Percentiles rank a stretch among this genome's conserved stretches.
phyloP scores from a whole-genome alignment of 352 stramenopile genomes.

The Phytophthora hybrid region DNA sequence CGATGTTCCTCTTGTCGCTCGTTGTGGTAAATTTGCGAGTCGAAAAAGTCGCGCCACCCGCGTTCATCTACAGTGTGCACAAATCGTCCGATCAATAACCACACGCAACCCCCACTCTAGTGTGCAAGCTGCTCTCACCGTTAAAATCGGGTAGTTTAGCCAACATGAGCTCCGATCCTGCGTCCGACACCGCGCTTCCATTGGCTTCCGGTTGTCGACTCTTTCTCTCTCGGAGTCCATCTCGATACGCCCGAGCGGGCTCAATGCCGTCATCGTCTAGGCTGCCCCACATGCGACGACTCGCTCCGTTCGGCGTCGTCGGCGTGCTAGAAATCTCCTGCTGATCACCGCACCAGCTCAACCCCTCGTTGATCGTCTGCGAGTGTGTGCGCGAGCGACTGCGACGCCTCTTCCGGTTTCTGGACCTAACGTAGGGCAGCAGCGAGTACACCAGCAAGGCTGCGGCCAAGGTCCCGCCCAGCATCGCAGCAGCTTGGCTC shows the following conservation, averaged over 20 bases:
- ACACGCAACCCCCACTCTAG: neutral
- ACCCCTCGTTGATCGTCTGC: slow-evolving; percentile 10
- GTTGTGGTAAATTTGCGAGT: slow-evolving; percentile 54
- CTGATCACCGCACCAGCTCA: slow-evolving; percentile 11
- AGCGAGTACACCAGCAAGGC: slow-evolving; percentile 41
- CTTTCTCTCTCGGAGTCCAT: slow-evolving; percentile 17
- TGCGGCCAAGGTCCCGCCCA: slow-evolving; percentile 38
- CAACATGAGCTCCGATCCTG: slow-evolving; percentile 41
- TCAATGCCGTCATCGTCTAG: slow-evolving; percentile 29
- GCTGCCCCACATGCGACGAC: slow-evolving; percentile 26
- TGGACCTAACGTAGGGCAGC: slow-evolving; percentile 34
- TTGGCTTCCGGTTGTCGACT: slow-evolving; percentile 17
- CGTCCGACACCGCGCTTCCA: slow-evolving; percentile 12
- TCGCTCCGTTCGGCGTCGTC: slow-evolving; percentile 26
- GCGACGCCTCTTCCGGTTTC: slow-evolving; percentile 20
- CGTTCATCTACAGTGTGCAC: slow-evolving; percentile 41
- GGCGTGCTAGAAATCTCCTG: slow-evolving; percentile 16
- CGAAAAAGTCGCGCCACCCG: slow-evolving; percentile 61
- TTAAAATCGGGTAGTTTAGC: slow-evolving; percentile 51
- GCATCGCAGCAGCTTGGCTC: slow-evolving; percentile 31
- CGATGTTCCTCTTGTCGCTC: slow-evolving; percentile 23
- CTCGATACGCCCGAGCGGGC: slow-evolving; percentile 20
- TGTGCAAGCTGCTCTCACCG: slow-evolving; percentile 28
- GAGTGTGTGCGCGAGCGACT: slow-evolving; percentile 24
- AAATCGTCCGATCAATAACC: slow-evolving; percentile 16